These are phyloP conservation scores for Macrotyloma uniflorum DNA, from an alignment of 306 rosid species.

Conservation along the genomic window DNA sequence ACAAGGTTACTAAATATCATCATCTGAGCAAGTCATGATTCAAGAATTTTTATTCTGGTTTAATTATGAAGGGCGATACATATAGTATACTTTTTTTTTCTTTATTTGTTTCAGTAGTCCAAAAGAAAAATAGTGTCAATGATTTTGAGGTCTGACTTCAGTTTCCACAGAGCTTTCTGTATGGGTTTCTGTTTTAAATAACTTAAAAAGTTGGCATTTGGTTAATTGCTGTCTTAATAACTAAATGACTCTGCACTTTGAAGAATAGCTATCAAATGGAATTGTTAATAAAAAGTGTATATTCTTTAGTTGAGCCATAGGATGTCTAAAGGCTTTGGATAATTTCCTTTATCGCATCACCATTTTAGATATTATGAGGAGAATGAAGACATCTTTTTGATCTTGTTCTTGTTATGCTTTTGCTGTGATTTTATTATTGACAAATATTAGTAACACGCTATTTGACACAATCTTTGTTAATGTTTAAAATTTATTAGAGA, in stretches of 20 bases:
- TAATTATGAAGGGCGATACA: not conserved
- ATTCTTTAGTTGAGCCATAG: not conserved
- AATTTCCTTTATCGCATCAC: no score
- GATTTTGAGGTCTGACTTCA: constrained; percentile 13
- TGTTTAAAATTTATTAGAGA: not conserved
- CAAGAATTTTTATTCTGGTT: not conserved
- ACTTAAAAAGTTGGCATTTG: not conserved
- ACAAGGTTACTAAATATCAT: not conserved
- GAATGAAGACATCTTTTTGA: no score
- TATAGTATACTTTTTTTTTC: not conserved
- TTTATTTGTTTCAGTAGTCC: not conserved
- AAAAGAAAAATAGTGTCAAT: not conserved
- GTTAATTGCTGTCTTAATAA: constrained; percentile 10
- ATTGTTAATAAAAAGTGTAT: not conserved
- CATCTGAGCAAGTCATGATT: constrained; percentile 2
- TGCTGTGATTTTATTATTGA: not conserved
- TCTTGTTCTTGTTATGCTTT: not conserved
- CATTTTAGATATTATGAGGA: no score
- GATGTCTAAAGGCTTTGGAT: not conserved
- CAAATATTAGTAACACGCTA: no score
- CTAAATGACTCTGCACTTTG: not conserved
- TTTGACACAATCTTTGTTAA: not conserved
- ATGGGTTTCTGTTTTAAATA: constrained; percentile 5
- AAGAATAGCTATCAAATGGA: constrained; percentile 1
- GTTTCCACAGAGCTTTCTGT: not conserved